These are phyloP conservation scores for Tilletiaria anomala DNA, from an alignment of 1,284 basidiomycete species.

Conservation along the genomic window DNA sequence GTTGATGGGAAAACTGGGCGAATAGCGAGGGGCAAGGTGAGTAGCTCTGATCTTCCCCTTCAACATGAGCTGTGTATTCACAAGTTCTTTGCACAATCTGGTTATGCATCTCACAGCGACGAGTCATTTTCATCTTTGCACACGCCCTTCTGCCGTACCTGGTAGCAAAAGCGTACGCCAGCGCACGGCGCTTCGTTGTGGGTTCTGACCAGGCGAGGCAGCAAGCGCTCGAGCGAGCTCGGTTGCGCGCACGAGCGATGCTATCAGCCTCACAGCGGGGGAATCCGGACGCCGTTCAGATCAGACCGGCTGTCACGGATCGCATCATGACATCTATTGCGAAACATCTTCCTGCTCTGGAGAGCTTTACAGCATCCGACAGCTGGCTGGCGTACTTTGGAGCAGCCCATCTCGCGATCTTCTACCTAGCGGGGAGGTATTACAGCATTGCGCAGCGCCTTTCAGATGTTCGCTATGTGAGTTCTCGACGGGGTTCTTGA, in stretches of 20 bases:
- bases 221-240: slow-evolving; percentile 9
- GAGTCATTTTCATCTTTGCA: slow-evolving; percentile 27
- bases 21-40: slow-evolving; percentile 21
- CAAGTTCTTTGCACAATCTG: background rate
- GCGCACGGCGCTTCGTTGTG: slow-evolving; percentile 9
- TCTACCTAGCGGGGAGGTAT: slow-evolving; percentile 41
- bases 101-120: slow-evolving; percentile 8
- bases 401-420: slow-evolving; percentile 40
- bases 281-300: no score
- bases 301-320: no score
- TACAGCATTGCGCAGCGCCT: slow-evolving; percentile 39
- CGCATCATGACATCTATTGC: no score
- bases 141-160: slow-evolving; percentile 37
- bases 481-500: background rate
- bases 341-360: no score
- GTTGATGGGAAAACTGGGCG: slow-evolving; percentile 19
- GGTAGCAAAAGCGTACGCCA: slow-evolving; percentile 25
- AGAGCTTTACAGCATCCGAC: no score
- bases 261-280: no score
- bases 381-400: no score
- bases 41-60: slow-evolving; percentile 1
- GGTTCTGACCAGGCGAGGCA: slow-evolving; percentile 1
- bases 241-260: slow-evolving; percentile 4
- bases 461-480: slow-evolving; percentile 34
- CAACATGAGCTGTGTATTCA: background rate